Percentiles rank a stretch among this genome's conserved stretches.
These are phyloP conservation scores for Escallonia rubra DNA, from an alignment of 129 eudicot genomes.

Conservation along the genomic window DNA sequence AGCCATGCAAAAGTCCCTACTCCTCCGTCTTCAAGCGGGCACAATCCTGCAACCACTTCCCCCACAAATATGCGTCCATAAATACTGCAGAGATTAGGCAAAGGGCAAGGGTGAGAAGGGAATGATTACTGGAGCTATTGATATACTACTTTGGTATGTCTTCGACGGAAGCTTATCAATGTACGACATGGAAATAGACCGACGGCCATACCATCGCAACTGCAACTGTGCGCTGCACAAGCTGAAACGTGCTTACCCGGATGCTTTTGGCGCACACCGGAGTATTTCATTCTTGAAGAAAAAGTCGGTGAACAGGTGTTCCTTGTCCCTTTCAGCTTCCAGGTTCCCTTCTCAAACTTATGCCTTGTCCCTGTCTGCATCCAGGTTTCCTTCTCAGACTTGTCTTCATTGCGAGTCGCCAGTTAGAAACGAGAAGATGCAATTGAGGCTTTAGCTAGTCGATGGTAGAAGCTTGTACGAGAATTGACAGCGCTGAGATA, in stretches of 20 bases:
- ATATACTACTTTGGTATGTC: neutral
- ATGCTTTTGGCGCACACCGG: neutral
- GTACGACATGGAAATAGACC: constrained; percentile 6
- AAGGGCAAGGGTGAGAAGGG: neutral
- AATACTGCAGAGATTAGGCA: too few relatives aligned
- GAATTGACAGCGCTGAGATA: neutral
- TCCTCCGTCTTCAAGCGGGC: neutral
- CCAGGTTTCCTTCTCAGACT: neutral
- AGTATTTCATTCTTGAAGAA: constrained; percentile 2
- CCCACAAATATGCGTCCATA: neutral
- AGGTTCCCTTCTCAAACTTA: neutral
- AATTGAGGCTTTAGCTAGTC: neutral
- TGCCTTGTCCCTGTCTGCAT: too few relatives aligned
- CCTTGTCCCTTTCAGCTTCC: constrained; percentile 1
- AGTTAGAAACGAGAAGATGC: neutral
- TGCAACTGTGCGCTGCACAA: constrained; percentile 17
- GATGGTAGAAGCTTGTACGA: neutral
- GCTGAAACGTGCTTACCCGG: neutral
- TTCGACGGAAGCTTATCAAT: constrained; percentile 11
- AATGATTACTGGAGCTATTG: neutral
- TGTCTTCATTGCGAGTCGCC: neutral
- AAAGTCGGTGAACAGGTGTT: neutral
- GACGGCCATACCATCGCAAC: constrained; percentile 16
- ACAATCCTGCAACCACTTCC: neutral
- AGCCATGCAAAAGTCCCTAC: constrained; percentile 2